A percentile compares a stretch with the other conserved stretches of the same genome.
phyloP scores from a whole-genome alignment of 2,329 filamentous ascomycete genomes.

The Tolypocladium guangdongense region DNA sequence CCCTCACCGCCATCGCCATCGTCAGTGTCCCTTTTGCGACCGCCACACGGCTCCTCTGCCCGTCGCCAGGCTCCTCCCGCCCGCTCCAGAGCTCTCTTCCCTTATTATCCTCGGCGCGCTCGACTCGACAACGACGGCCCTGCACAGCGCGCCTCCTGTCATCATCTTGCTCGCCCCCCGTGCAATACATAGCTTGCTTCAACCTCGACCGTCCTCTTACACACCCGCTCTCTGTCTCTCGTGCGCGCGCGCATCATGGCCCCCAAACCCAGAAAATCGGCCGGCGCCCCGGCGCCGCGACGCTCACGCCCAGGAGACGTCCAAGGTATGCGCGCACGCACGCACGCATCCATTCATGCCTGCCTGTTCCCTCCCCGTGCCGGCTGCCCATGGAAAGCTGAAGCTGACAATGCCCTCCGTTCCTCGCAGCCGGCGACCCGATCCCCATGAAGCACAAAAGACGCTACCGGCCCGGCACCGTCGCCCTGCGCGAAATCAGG shows the following conservation, averaged over 20 bases:
- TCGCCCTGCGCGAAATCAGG: conserved; percentile 84
- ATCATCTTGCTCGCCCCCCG: too few species aligned
- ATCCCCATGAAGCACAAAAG: conserved; percentile 50
- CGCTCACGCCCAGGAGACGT: conserved; percentile 25
- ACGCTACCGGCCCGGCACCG: conserved; percentile 68
- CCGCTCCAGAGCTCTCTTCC: background rate
- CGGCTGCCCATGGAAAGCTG: conserved; percentile 3
- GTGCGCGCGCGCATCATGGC: conserved; percentile 8
- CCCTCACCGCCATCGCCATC: background rate
- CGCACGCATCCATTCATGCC: background rate
- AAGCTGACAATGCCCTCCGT: conserved; percentile 6
- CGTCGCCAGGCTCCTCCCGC: background rate
- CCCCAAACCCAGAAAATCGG: conserved; percentile 7
- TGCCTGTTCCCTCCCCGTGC: background rate
- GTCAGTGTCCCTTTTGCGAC: background rate
- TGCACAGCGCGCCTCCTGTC: too few species aligned
- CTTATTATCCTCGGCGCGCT: background rate
- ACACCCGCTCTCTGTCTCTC: background rate
- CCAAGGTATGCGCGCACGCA: conserved; percentile 24
- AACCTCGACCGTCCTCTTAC: background rate
- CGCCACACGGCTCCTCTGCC: background rate
- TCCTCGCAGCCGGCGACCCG: conserved; percentile 56
- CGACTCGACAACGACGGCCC: background rate
- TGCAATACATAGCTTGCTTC: background rate
- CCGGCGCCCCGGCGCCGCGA: conserved; percentile 7